These are phyloP conservation scores for Boletus coccyginus DNA, from an alignment of 768 basidiomycete species.

Conservation along the genomic window DNA sequence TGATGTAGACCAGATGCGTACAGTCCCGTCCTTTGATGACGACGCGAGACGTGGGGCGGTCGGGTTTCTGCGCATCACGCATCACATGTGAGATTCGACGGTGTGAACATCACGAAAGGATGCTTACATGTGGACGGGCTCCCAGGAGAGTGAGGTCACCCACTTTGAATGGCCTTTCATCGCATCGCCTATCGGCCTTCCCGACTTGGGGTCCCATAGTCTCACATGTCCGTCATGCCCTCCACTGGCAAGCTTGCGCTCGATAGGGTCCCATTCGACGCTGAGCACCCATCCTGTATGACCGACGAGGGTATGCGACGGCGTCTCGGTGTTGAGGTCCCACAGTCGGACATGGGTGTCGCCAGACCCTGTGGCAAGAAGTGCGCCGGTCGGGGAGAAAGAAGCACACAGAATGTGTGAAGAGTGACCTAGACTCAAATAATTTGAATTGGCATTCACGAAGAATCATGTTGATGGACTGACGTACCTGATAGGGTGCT, in stretches of 20 bases:
- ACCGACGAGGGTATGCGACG: constrained; percentile 81
- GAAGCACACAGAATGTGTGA: constrained; percentile 93
- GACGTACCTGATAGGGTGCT: constrained; percentile 79
- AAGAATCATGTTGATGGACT: background rate
- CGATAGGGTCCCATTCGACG: constrained; percentile 95
- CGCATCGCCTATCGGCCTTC: constrained; percentile 84
- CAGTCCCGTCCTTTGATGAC: constrained; percentile 94
- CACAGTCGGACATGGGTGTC: constrained; percentile 91
- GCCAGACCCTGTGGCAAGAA: constrained; percentile 93
- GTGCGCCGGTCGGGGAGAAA: constrained; percentile 89
- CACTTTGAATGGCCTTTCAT: constrained; percentile 94
- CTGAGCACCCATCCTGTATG: constrained; percentile 97
- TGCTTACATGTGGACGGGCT: constrained; percentile 87
- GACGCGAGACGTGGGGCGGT: constrained; percentile 83
- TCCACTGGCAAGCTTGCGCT: constrained; percentile 87
- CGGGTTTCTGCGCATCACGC: constrained; percentile 54
- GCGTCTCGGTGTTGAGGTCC: constrained; percentile 92
- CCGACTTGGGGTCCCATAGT: constrained; percentile 92
- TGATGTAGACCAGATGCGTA: constrained; percentile 86
- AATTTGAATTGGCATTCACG: constrained; percentile 1
- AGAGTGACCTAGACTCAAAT: constrained; percentile 62
- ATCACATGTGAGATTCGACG: constrained; percentile 3
- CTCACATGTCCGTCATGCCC: constrained; percentile 93
- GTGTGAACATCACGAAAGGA: background rate
- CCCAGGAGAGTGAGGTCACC: constrained; percentile 94